Evolutionary conservation across 1,284 basidiomycete genomes (phyloP).

Genomic region (Gomphus sp.): DNA sequence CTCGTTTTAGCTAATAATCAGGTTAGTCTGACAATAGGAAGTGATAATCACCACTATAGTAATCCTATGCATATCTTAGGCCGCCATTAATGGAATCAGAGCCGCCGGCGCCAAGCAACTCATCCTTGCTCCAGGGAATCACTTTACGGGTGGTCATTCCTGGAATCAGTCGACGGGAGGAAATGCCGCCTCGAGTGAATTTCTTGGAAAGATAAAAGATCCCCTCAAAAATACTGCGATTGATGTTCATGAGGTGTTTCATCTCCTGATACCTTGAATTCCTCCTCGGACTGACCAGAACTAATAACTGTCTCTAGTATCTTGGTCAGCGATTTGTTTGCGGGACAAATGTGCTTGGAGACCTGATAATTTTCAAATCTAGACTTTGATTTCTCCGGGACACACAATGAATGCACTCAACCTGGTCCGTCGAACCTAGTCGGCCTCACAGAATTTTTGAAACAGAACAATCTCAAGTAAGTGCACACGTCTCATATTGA

Average conservation of each 20-base stretch:
- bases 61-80: constrained; percentile 12
- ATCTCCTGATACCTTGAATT: neutral
- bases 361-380: constrained; percentile 19
- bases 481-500: neutral
- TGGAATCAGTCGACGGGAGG: constrained; percentile 29
- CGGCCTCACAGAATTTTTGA: constrained; percentile 31
- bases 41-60: neutral
- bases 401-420: constrained; percentile 33
- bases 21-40: constrained; percentile 3
- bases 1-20: constrained; percentile 34
- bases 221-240: constrained; percentile 34
- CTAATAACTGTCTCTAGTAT: constrained; percentile 9
- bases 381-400: constrained; percentile 35
- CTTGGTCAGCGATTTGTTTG: constrained; percentile 10
- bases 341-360: neutral
- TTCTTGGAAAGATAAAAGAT: constrained; percentile 31
- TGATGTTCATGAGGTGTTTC: constrained; percentile 33
- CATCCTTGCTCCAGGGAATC: constrained; percentile 37
- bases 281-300: neutral
- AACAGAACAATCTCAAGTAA: constrained; percentile 34
- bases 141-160: constrained; percentile 36
- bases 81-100: constrained; percentile 35
- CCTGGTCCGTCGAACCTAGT: constrained; percentile 34
- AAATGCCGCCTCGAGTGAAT: constrained; percentile 30
- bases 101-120: constrained; percentile 31